Evolutionary conservation across 108 stramenopile genomes (phyloP).

Genomic region (Schizochytrium sp.): DNA sequence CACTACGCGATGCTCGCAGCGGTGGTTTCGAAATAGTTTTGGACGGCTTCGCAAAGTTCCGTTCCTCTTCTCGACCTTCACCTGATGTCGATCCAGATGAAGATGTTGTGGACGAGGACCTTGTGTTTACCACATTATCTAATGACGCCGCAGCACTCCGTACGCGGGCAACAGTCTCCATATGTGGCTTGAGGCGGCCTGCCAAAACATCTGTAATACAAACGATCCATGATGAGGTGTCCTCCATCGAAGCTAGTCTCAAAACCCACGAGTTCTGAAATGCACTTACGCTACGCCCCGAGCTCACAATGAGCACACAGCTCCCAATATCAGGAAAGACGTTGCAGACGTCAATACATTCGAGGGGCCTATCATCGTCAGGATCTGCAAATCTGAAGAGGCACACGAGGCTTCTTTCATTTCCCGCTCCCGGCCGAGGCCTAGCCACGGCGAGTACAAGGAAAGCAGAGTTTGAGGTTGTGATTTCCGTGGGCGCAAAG

Average conservation of each 20-base stretch:
- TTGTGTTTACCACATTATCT: neutral
- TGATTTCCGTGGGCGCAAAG: no score
- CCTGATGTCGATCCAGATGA: no score
- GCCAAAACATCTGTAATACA: neutral
- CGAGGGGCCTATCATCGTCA: neutral
- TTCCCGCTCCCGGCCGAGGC: neutral
- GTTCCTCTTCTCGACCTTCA: neutral
- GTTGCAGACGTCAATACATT: neutral
- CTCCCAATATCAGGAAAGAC: neutral
- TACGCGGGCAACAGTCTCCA: neutral
- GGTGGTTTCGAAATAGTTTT: neutral
- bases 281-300: neutral
- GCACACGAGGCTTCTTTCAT: neutral
- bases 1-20: constrained; percentile 22
- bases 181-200: neutral
- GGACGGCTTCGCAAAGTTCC: no score
- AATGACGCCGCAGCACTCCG: neutral
- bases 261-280: constrained; percentile 14
- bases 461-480: neutral
- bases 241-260: neutral
- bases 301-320: constrained; percentile 15
- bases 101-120: no score
- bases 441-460: constrained; percentile 1
- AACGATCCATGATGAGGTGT: neutral
- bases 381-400: constrained; percentile 19